These are phyloP conservation scores for Luzula sylvatica DNA, from an alignment of 176 grass and related monocot genomes.

Conservation along the genomic window DNA sequence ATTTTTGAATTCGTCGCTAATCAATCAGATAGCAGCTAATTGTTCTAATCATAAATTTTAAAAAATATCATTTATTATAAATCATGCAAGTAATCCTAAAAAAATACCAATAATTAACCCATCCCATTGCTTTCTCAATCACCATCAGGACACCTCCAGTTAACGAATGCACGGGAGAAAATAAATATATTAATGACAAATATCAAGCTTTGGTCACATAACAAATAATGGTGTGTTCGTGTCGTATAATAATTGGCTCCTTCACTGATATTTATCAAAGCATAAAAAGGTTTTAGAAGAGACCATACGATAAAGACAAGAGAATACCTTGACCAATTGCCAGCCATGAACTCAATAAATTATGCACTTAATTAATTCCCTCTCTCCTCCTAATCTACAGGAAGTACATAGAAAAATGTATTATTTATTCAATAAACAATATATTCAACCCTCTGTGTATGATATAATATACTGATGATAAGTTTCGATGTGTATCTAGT, in stretches of 20 bases:
- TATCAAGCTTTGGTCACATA: neutral
- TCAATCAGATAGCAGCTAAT: too few species aligned
- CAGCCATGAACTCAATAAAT: neutral
- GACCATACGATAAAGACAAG: constrained; percentile 20
- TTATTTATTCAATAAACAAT: constrained; percentile 17
- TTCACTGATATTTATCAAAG: constrained; percentile 17
- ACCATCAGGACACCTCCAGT: too few species aligned
- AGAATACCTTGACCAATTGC: constrained; percentile 7
- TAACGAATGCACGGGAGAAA: too few species aligned
- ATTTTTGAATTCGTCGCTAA: too few species aligned
- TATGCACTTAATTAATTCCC: neutral
- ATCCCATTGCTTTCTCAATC: too few species aligned
- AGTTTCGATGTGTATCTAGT: constrained; percentile 13
- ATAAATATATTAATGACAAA: too few species aligned
- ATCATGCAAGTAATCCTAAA: too few species aligned
- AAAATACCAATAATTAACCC: too few species aligned
- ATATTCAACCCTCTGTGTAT: neutral
- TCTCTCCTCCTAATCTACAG: neutral
- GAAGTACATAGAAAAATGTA: neutral
- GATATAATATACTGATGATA: constrained; percentile 21
- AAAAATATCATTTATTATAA: too few species aligned
- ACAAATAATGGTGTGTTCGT: neutral
- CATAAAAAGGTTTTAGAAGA: constrained; percentile 2
- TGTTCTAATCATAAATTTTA: too few species aligned
- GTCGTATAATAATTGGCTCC: neutral